Conservation (phyloP, 441 rosid species). For the Croton laevigatus region DNA sequence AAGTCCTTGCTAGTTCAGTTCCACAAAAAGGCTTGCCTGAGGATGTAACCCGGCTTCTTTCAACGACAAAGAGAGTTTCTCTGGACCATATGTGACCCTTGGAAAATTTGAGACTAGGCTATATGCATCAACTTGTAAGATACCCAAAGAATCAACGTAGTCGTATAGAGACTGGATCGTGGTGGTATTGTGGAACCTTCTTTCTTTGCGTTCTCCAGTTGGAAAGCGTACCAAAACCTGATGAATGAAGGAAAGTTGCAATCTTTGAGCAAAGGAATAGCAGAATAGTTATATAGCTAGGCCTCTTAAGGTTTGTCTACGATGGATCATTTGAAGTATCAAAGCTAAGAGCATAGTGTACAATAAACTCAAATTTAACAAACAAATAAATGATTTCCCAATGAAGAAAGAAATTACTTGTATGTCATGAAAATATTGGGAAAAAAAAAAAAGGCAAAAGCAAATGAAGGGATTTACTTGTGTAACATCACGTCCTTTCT, state of each 20-base stretch:
- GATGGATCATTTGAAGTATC: not conserved
- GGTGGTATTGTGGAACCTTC: constrained; percentile 64
- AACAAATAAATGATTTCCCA: not conserved
- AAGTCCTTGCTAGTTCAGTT: constrained; percentile 48
- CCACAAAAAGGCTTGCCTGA: constrained; percentile 96
- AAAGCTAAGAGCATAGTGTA: not conserved
- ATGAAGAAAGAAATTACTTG: no score
- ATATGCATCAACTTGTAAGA: constrained; percentile 64
- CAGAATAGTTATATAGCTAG: not conserved
- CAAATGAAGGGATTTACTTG: constrained; percentile 40
- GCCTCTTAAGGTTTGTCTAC: not conserved
- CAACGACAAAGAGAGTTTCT: constrained; percentile 53
- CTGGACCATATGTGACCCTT: constrained; percentile 61
- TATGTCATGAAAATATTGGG: not conserved
- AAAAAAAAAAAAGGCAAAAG: not conserved
- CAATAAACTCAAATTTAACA: not conserved
- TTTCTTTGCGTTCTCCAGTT: constrained; percentile 84
- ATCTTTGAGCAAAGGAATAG: not conserved
- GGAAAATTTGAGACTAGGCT: constrained; percentile 90
- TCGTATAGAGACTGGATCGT: constrained; percentile 71
- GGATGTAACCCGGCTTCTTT: constrained; percentile 96
- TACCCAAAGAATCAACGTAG: constrained; percentile 86
- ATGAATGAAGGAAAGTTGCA: not conserved
- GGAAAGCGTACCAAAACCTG: constrained; percentile 94
- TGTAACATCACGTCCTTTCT: constrained; percentile 83